phyloP scores from a whole-genome alignment of 1,139 yeast genomes.

The Kodamaea plutei region DNA sequence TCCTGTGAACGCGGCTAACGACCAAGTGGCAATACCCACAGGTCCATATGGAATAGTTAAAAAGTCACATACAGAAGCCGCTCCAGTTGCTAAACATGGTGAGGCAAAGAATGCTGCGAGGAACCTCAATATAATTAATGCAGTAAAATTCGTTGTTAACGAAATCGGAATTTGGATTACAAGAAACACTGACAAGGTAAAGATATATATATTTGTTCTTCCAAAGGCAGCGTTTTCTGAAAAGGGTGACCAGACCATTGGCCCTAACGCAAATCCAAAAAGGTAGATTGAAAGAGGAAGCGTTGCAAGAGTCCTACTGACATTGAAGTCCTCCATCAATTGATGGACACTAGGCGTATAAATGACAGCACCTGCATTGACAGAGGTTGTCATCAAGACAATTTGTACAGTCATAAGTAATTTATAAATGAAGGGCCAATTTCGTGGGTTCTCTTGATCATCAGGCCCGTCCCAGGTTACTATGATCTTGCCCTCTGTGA shows the following conservation, averaged over 20 bases:
- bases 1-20: conserved; percentile 31
- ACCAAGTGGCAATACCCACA: conserved; percentile 32
- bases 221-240: conserved; percentile 47
- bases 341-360: conserved; percentile 51
- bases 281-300: conserved; percentile 35
- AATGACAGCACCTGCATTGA: conserved; percentile 59
- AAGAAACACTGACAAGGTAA: conserved; percentile 25
- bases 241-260: conserved; percentile 36
- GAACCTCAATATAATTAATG: conserved; percentile 28
- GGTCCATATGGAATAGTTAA: conserved; percentile 24
- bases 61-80: conserved; percentile 31
- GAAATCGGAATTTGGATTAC: conserved; percentile 31
- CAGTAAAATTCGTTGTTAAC: conserved; percentile 24
- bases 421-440: conserved; percentile 46
- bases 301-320: conserved; percentile 24
- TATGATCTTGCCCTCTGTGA: conserved; percentile 9
- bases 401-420: conserved; percentile 35
- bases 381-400: conserved; percentile 45
- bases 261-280: conserved; percentile 37
- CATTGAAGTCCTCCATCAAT: conserved; percentile 24
- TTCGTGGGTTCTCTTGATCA: conserved; percentile 56
- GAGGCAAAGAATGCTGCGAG: conserved; percentile 32
- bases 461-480: conserved; percentile 45
- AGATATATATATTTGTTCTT: conserved; percentile 37
- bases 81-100: conserved; percentile 35